These are phyloP conservation scores for Pseudomonodictys pantanalensis DNA, from an alignment of 495 filamentous ascomycete species.

Conservation along the genomic window DNA sequence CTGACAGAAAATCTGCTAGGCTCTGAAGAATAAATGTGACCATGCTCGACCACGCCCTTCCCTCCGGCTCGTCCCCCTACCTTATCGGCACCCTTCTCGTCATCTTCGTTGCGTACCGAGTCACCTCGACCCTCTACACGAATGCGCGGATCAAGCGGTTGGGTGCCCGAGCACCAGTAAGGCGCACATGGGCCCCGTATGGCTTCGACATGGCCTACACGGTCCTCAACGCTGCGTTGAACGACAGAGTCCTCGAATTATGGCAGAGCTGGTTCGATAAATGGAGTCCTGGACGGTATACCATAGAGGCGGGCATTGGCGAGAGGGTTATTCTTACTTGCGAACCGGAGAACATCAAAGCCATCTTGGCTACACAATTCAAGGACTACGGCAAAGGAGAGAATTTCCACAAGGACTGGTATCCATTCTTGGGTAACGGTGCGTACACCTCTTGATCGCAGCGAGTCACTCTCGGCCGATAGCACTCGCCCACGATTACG, in stretches of 20 bases:
- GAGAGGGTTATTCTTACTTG: constrained; percentile 49
- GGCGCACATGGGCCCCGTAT: constrained; percentile 32
- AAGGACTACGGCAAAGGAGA: constrained; percentile 55
- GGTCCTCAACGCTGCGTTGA: constrained; percentile 50
- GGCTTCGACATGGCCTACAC: constrained; percentile 61
- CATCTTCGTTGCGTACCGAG: constrained; percentile 2
- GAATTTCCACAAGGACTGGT: constrained; percentile 50
- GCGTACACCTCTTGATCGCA: constrained; percentile 2
- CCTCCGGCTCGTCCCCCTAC: constrained; percentile 5
- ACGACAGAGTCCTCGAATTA: constrained; percentile 55
- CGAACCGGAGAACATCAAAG: constrained; percentile 59
- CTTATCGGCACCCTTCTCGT: constrained; percentile 5
- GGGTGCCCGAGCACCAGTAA: constrained; percentile 34
- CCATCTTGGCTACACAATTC: constrained; percentile 56
- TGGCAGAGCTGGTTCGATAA: constrained; percentile 55
- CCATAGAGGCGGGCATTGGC: constrained; percentile 53
- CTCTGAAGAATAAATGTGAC: too few species aligned
- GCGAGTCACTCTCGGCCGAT: background rate
- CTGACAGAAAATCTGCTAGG: too few species aligned
- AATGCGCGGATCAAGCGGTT: constrained; percentile 18
- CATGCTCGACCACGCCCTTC: constrained; percentile 11
- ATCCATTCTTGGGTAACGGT: constrained; percentile 55
- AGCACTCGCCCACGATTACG: background rate
- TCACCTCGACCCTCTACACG: background rate
- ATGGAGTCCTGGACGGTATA: constrained; percentile 44